Base-by-base conservation (phyloP, 2,329 filamentous ascomycete species). In the Exophiala sideris region DNA sequence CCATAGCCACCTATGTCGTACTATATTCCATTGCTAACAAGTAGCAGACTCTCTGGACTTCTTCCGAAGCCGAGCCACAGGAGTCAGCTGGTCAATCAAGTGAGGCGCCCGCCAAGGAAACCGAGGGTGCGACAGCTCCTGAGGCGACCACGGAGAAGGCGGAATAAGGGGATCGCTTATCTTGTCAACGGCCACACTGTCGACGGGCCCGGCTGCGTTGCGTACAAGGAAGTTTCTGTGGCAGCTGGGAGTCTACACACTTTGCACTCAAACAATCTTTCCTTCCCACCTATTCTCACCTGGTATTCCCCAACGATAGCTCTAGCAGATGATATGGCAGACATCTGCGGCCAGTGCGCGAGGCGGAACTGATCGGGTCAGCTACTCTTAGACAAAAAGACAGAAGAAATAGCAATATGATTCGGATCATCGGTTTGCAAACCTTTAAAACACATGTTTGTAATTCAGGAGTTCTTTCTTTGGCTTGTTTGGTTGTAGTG, bases 21-120 rank as follows among this genome's bases (percentile, higher is more conserved):
- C 9, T 40, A 36, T n/a, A 42, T 12, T 14, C 8, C 20, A 38
- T 29, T 55, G 54, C 68, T 73, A 65, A 74, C 62, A 10, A 39
- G 45, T 32, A 46, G 52, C 42, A 96, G 91, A 97, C 94, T 65
- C 91, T 97, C 76, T 97, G 94, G 94, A 97, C 94, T 70, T 97
- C 92, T 58, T 97, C 92, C 65, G 94, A 97, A 84, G 89, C 91
- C 62, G 94, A 97, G 82, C 84, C 89, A 68, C 78, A 87, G 65
- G 79, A 81, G 61, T 74, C 73, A 18, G 57, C 67, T 47, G 63
- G 64, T 51, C 55, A 59, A 47, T 58, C 61, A 44, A 56, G 57
- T 50, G 62, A 64, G n/a, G 57, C 60, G 20, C 57, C 60, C 16
- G 16, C 16, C 16, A 64, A 65, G 59, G 62, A 63, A 32, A 48